These are phyloP conservation scores for Penstemon barbatus DNA, from an alignment of 257 asterid genomes.

Conservation along the genomic window DNA sequence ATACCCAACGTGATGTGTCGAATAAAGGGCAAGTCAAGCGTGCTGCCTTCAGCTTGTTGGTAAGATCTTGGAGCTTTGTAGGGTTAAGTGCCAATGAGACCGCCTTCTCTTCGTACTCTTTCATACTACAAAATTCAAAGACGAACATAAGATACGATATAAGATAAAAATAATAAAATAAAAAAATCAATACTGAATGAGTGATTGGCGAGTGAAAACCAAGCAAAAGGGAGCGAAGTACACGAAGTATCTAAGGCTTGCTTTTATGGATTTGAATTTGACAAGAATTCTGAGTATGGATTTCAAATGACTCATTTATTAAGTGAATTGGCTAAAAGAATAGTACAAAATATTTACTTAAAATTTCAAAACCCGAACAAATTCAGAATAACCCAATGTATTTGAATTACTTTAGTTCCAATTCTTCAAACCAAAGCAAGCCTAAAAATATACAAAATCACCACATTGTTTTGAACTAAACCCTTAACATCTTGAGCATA, in stretches of 20 bases:
- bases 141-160: slow-evolving; percentile 16
- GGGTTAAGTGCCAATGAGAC: slow-evolving; percentile 76
- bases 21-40: slow-evolving; percentile 85
- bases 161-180: background rate
- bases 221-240: background rate
- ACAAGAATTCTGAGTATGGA: too few species aligned
- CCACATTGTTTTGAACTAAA: too few species aligned
- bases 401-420: too few species aligned
- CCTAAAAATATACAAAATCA: too few species aligned
- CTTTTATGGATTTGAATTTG: too few species aligned
- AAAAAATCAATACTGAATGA: background rate
- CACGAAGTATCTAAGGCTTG: background rate
- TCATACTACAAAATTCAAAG: slow-evolving; percentile 56
- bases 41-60: slow-evolving; percentile 73
- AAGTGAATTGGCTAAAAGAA: too few species aligned
- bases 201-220: background rate
- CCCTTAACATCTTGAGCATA: too few species aligned
- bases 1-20: slow-evolving; percentile 92
- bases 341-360: too few species aligned
- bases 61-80: slow-evolving; percentile 81
- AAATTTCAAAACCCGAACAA: too few species aligned
- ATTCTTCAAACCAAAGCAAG: too few species aligned
- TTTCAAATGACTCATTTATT: too few species aligned
- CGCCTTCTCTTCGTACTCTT: slow-evolving; percentile 94
- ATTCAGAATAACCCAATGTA: too few species aligned